These are phyloP conservation scores for Sarocladium brachiariae DNA, from an alignment of 2,329 filamentous ascomycete genomes.

Conservation along the genomic window DNA sequence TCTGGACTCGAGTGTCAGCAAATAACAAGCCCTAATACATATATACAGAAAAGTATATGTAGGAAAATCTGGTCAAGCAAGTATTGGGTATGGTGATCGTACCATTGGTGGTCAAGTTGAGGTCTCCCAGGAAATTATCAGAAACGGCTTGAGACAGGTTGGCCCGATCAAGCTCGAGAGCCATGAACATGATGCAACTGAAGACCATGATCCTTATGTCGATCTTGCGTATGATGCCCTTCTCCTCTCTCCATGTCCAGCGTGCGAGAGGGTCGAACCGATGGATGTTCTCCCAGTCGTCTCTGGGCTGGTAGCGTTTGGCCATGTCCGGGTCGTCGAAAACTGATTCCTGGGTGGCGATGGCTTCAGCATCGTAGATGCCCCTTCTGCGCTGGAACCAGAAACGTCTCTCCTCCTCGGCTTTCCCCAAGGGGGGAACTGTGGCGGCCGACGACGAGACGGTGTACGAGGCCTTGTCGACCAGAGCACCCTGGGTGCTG, in stretches of 20 bases:
- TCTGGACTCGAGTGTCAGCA: too few relatives aligned
- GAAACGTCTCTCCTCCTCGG: slow-evolving; percentile 20
- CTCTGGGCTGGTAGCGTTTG: slow-evolving; percentile 24
- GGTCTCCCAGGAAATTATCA: slow-evolving; percentile 38
- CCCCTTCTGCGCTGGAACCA: slow-evolving; percentile 25
- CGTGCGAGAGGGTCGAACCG: slow-evolving; percentile 29
- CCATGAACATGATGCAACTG: slow-evolving; percentile 33
- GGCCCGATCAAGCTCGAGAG: slow-evolving; percentile 41
- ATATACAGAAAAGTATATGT: too few relatives aligned
- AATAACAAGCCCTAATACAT: too few relatives aligned
- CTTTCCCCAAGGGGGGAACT: background rate
- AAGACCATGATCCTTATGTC: slow-evolving; percentile 43
- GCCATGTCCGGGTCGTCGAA: slow-evolving; percentile 35
- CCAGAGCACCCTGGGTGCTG: background rate
- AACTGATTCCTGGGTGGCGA: slow-evolving; percentile 35
- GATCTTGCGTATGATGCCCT: slow-evolving; percentile 31
- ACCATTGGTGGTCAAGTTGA: slow-evolving; percentile 36
- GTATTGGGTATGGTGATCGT: background rate
- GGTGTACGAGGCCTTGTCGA: background rate
- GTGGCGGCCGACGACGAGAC: background rate
- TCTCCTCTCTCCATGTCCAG: slow-evolving; percentile 31
- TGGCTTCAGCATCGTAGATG: slow-evolving; percentile 8
- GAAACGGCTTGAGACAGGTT: slow-evolving; percentile 41
- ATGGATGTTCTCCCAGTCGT: slow-evolving; percentile 29
- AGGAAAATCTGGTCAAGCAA: too few relatives aligned